Conservation (phyloP, 116 monocot species). For the Thalassia testudinum region DNA sequence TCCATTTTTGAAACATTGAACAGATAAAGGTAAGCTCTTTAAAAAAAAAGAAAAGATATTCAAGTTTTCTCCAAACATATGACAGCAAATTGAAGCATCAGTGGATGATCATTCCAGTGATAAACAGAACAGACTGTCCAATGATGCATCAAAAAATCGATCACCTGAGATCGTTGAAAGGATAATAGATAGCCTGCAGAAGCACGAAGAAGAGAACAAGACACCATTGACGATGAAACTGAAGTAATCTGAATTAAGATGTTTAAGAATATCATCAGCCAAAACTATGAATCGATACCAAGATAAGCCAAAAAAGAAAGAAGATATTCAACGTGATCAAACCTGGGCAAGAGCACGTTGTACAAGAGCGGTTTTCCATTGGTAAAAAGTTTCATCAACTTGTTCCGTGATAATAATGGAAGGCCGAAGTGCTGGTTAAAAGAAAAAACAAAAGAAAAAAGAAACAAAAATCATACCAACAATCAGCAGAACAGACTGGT, state of each 20-base stretch:
- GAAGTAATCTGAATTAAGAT: conserved; percentile 41
- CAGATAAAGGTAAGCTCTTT: no score
- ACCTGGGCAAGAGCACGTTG: conserved; percentile 81
- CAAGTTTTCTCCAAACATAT: no score
- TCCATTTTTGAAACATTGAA: no score
- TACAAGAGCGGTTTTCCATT: conserved; percentile 60
- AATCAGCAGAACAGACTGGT: neutral
- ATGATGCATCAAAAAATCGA: no score
- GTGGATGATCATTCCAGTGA: no score
- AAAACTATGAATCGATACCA: no score
- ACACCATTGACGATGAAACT: conserved; percentile 46
- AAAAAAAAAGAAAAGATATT: no score
- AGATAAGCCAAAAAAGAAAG: no score
- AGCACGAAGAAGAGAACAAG: conserved; percentile 55
- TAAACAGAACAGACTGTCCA: no score
- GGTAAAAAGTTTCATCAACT: conserved; percentile 60
- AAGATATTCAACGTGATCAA: neutral
- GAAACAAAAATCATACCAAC: neutral
- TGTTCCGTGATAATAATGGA: conserved; percentile 36
- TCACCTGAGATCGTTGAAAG: conserved; percentile 51
- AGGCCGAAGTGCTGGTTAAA: conserved; percentile 62
- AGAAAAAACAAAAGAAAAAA: no score
- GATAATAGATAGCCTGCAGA: conserved; percentile 86
- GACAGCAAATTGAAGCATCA: no score
- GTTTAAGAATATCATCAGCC: no score